These are phyloP conservation scores for Pterocarpus santalinus DNA, from an alignment of 306 rosid species.

Conservation along the genomic window DNA sequence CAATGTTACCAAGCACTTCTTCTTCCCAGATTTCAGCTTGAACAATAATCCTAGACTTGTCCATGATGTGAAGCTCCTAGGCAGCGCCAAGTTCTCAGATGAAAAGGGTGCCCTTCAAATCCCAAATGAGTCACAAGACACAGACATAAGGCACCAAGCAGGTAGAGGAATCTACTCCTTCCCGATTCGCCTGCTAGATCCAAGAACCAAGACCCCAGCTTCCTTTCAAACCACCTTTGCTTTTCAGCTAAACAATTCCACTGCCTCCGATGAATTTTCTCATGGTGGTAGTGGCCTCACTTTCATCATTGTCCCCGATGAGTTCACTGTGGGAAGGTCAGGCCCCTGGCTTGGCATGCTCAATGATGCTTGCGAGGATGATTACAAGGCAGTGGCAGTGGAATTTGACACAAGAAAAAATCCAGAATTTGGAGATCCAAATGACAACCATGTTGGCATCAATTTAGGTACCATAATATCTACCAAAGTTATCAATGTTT, in stretches of 20 bases:
- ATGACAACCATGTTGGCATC: conserved; percentile 83
- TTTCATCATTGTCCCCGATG: conserved; percentile 82
- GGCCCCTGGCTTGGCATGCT: conserved; percentile 92
- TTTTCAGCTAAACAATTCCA: conserved; percentile 62
- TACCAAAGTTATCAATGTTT: conserved; percentile 58
- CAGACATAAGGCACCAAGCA: conserved; percentile 66
- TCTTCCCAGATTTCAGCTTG: conserved; percentile 64
- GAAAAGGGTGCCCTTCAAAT: conserved; percentile 65
- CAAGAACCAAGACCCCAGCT: conserved; percentile 65
- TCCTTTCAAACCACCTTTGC: conserved; percentile 74
- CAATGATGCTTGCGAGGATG: conserved; percentile 76
- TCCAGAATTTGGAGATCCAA: conserved; percentile 77
- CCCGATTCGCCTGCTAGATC: conserved; percentile 71
- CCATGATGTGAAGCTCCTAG: conserved; percentile 72
- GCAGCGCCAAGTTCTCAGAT: conserved; percentile 71
- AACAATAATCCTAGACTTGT: conserved; percentile 55
- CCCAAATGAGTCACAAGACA: conserved; percentile 62
- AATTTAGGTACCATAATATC: conserved; percentile 74
- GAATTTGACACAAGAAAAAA: conserved; percentile 76
- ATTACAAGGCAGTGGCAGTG: conserved; percentile 71
- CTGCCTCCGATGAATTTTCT: conserved; percentile 24
- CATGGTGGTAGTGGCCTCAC: conserved; percentile 79
- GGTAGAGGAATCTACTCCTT: conserved; percentile 79
- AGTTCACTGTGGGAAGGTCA: conserved; percentile 82
- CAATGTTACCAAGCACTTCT: conserved; percentile 66